A percentile compares a stretch with the other conserved stretches of the same genome.
phyloP scores from a whole-genome alignment of 768 basidiomycete species.

The Artomyces pyxidatus region DNA sequence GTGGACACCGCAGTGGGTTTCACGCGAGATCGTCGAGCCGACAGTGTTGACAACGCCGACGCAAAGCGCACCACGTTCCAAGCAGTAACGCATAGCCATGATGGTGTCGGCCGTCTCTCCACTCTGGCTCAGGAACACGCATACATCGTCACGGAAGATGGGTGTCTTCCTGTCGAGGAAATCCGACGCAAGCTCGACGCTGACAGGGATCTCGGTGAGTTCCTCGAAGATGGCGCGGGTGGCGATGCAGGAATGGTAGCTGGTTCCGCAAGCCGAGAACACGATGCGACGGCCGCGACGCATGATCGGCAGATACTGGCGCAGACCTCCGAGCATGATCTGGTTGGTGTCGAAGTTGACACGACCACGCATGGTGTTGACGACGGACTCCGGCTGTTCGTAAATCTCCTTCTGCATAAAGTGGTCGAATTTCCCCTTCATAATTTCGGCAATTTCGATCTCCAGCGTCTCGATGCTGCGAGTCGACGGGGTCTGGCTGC shows the following conservation, averaged over 20 bases:
- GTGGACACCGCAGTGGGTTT: slow-evolving; percentile 98
- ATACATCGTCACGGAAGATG: slow-evolving; percentile 98
- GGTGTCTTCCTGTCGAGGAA: slow-evolving; percentile 99
- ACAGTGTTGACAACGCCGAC: slow-evolving; percentile 99
- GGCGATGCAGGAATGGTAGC: slow-evolving; percentile 94
- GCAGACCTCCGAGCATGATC: slow-evolving; percentile 92
- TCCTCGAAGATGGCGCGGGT: slow-evolving; percentile 98
- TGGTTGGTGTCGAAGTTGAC: slow-evolving; percentile 93
- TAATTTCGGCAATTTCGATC: slow-evolving; percentile 98
- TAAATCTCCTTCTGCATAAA: slow-evolving; percentile 99
- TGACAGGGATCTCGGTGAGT: slow-evolving; percentile 96
- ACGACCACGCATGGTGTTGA: slow-evolving; percentile 99
- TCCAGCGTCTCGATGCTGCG: slow-evolving; percentile 97
- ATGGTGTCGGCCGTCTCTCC: slow-evolving; percentile 99
- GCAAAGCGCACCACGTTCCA: slow-evolving; percentile 93
- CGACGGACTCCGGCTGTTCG: slow-evolving; percentile 97
- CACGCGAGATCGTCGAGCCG: slow-evolving; percentile 94
- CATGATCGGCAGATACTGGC: slow-evolving; percentile 92
- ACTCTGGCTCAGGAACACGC: slow-evolving; percentile 93
- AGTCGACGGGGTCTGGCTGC: slow-evolving; percentile 55
- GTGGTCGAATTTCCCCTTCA: slow-evolving; percentile 99
- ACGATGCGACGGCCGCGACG: slow-evolving; percentile 91
- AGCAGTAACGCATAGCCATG: slow-evolving; percentile 89
- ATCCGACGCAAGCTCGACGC: slow-evolving; percentile 94
- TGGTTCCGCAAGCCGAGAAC: slow-evolving; percentile 97